phyloP scores from a whole-genome alignment of 2,329 filamentous ascomycete species.

The Verticillium zaregamsianum region DNA sequence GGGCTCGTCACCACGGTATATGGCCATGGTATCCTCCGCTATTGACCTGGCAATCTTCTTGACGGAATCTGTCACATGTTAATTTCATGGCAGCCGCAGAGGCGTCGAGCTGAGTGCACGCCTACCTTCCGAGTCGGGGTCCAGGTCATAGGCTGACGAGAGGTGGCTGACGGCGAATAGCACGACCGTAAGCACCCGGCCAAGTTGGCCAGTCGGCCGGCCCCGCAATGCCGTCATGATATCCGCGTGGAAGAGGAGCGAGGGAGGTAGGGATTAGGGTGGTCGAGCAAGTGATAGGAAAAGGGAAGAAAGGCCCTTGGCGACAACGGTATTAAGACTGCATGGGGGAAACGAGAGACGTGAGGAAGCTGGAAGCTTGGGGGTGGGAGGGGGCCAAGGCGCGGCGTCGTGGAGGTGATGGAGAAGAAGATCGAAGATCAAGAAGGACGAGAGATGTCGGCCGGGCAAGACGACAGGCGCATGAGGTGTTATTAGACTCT shows the following conservation, averaged over 20 bases:
- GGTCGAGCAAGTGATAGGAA: background rate
- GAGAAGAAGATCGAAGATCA: background rate
- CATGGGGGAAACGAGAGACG: background rate
- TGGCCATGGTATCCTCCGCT: constrained; percentile 34
- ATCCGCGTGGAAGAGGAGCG: background rate
- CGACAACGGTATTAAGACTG: background rate
- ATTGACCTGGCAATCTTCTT: constrained; percentile 44
- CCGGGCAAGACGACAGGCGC: background rate
- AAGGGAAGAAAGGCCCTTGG: background rate
- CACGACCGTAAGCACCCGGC: constrained; percentile 6
- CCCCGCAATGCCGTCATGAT: constrained; percentile 12
- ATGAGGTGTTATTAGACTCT: background rate
- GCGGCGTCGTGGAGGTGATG: background rate
- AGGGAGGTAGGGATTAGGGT: constrained; percentile 2
- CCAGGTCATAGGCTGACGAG: constrained; percentile 28
- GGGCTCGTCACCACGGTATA: constrained; percentile 44
- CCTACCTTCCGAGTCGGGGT: constrained; percentile 31
- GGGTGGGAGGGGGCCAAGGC: background rate
- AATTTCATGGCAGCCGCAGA: background rate
- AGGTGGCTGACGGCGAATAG: constrained; percentile 16
- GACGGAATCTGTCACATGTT: constrained; percentile 41
- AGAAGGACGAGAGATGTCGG: background rate
- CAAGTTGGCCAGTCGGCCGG: constrained; percentile 7
- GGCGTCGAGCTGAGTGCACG: background rate
- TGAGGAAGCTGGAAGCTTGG: background rate